Conservation (phyloP, 345 rosid genomes). For the Camelina sativa region DNA sequence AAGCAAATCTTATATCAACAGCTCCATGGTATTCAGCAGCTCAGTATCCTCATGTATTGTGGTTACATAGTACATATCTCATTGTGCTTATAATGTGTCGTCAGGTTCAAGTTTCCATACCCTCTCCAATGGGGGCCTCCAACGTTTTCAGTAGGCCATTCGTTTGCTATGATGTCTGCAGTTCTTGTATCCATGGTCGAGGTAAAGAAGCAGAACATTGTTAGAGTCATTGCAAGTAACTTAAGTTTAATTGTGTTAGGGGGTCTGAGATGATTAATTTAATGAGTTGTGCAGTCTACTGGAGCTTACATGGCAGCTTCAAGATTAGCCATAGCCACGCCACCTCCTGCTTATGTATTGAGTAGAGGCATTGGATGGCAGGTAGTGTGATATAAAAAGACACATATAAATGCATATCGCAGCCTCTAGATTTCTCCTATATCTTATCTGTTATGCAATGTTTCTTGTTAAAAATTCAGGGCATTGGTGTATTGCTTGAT, state of each 20-base stretch:
- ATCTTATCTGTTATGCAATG: neutral
- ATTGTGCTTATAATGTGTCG: constrained; percentile 7
- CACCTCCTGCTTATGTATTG: constrained; percentile 96
- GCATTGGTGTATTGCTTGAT: constrained; percentile 85
- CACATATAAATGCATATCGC: constrained; percentile 5
- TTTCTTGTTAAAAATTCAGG: constrained; percentile 48
- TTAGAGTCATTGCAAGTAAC: neutral
- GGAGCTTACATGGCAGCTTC: constrained; percentile 98
- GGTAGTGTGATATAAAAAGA: constrained; percentile 39
- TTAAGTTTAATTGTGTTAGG: neutral
- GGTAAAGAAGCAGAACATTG: constrained; percentile 49
- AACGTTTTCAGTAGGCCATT: constrained; percentile 90
- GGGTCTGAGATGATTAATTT: neutral
- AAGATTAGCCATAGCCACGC: constrained; percentile 94
- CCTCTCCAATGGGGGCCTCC: constrained; percentile 99
- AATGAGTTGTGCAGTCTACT: constrained; percentile 63
- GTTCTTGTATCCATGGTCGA: constrained; percentile 93
- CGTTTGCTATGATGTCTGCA: constrained; percentile 94
- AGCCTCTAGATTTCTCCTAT: neutral
- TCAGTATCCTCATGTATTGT: neutral
- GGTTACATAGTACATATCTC: constrained; percentile 9
- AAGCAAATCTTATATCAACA: constrained; percentile 77
- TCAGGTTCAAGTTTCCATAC: constrained; percentile 92
- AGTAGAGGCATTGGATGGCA: constrained; percentile 99
- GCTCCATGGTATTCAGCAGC: constrained; percentile 78